These are phyloP conservation scores for Alternaria triticimaculans DNA, from an alignment of 2,329 filamentous ascomycete genomes.

Conservation along the genomic window DNA sequence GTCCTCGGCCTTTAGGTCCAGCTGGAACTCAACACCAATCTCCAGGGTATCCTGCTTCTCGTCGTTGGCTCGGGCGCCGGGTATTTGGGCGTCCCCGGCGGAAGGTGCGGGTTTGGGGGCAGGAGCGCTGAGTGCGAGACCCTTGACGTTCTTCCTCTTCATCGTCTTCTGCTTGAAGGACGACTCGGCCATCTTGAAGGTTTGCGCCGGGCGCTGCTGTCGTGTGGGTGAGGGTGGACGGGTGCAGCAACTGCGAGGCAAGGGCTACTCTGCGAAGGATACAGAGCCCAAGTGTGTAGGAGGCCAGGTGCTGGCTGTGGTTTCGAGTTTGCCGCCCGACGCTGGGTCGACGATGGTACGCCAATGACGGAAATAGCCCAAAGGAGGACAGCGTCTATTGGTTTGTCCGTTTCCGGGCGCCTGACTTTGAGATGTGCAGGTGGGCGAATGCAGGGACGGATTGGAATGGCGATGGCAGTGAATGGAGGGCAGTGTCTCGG, in stretches of 20 bases:
- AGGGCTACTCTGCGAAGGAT: slow-evolving; percentile 7
- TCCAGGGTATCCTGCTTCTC: slow-evolving; percentile 77
- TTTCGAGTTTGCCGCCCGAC: slow-evolving; percentile 48
- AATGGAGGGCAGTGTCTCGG: slow-evolving; percentile 25
- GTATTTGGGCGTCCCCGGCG: slow-evolving; percentile 70
- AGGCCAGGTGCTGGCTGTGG: slow-evolving; percentile 23
- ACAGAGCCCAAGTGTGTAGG: slow-evolving; percentile 14
- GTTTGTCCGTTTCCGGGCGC: slow-evolving; percentile 41
- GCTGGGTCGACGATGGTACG: slow-evolving; percentile 42
- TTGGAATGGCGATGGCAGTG: slow-evolving; percentile 16
- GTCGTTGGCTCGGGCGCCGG: slow-evolving; percentile 65
- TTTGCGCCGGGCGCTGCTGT: slow-evolving; percentile 24
- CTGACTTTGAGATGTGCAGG: slow-evolving; percentile 21
- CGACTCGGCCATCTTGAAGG: slow-evolving; percentile 60
- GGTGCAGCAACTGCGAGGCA: slow-evolving; percentile 6
- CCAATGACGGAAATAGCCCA: slow-evolving; percentile 45
- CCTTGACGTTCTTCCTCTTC: slow-evolving; percentile 99
- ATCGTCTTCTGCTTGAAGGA: slow-evolving; percentile 75
- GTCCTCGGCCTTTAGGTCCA: slow-evolving; percentile 91
- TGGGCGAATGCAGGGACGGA: slow-evolving; percentile 28
- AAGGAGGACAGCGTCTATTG: slow-evolving; percentile 50
- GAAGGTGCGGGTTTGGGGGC: slow-evolving; percentile 75
- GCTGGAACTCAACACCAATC: slow-evolving; percentile 95
- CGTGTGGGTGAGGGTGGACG: slow-evolving; percentile 6
- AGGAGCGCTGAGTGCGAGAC: slow-evolving; percentile 82